Conservation (phyloP, 805 yeast genomes). For the Kodamaea kakaduensis region DNA sequence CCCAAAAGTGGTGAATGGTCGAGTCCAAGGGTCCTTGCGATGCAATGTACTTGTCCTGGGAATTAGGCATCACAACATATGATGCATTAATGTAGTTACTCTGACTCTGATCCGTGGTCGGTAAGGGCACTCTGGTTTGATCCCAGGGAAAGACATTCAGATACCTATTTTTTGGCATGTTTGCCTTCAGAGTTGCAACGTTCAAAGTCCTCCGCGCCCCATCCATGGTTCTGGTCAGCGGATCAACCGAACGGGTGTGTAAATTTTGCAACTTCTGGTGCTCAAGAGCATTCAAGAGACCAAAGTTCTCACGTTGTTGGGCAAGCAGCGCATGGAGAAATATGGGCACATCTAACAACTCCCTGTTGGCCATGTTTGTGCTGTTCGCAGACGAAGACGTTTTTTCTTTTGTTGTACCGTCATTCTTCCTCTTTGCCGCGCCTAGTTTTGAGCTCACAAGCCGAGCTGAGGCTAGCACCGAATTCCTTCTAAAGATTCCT, state of each 20-base stretch:
- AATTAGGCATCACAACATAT: conserved; percentile 15
- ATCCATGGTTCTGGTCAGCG: too few species aligned
- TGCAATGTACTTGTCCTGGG: conserved; percentile 48
- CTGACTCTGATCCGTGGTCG: conserved; percentile 12
- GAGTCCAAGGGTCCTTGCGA: conserved; percentile 59
- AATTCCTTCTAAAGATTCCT: conserved; percentile 1
- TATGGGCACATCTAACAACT: conserved; percentile 9
- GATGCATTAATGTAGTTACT: conserved; percentile 41
- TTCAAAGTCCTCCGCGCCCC: conserved; percentile 8
- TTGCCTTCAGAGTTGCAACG: conserved; percentile 6
- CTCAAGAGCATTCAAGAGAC: conserved; percentile 11
- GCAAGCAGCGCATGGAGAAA: conserved; percentile 9
- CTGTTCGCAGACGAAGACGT: conserved; percentile 2
- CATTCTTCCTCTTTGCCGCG: conserved; percentile 5
- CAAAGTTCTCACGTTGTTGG: conserved; percentile 13
- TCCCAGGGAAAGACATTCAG: conserved; percentile 42
- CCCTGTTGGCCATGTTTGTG: conserved; percentile 2
- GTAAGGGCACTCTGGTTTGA: conserved; percentile 29
- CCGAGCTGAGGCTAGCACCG: conserved; percentile 2
- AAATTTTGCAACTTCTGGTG: conserved; percentile 7
- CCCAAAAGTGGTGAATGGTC: conserved; percentile 47
- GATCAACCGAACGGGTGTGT: too few species aligned
- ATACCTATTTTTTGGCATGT: conserved; percentile 29
- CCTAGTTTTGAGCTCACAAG: conserved; percentile 6
- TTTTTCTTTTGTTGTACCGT: conserved; percentile 9